Evolutionary conservation across 139 green algal species (phyloP).

Genomic region (Trebouxia sp.): DNA sequence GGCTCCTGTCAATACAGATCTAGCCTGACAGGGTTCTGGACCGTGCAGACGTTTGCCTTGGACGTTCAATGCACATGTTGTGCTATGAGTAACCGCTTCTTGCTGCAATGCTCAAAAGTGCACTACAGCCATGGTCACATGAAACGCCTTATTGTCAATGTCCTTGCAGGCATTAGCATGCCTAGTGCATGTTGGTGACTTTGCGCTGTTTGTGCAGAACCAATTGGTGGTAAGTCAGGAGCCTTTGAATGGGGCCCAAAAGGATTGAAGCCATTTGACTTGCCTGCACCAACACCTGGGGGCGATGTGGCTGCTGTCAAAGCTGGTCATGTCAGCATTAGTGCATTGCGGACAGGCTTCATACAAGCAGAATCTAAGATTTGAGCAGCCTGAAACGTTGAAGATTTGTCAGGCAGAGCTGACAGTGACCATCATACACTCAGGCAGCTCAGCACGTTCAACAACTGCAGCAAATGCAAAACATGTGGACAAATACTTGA

Average conservation of each 20-base stretch:
- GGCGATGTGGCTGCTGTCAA: conserved; percentile 42
- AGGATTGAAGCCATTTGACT: conserved; percentile 40
- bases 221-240: background rate
- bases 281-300: background rate
- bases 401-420: no score
- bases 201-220: background rate
- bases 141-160: background rate
- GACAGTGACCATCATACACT: no score
- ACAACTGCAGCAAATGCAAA: no score
- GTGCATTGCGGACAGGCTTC: conserved; percentile 28
- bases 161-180: background rate
- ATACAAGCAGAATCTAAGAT: background rate
- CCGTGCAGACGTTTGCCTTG: no score
- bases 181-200: background rate
- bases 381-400: background rate
- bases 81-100: background rate
- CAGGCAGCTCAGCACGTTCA: no score
- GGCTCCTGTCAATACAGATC: no score
- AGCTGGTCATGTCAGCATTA: conserved; percentile 39
- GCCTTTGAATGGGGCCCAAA: conserved; percentile 37
- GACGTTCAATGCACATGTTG: no score
- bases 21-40: no score
- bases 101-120: background rate
- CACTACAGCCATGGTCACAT: background rate
- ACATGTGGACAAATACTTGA: no score